These are phyloP conservation scores for Hirsutella thompsonii DNA, from an alignment of 2,329 filamentous ascomycete genomes.

Conservation along the genomic window DNA sequence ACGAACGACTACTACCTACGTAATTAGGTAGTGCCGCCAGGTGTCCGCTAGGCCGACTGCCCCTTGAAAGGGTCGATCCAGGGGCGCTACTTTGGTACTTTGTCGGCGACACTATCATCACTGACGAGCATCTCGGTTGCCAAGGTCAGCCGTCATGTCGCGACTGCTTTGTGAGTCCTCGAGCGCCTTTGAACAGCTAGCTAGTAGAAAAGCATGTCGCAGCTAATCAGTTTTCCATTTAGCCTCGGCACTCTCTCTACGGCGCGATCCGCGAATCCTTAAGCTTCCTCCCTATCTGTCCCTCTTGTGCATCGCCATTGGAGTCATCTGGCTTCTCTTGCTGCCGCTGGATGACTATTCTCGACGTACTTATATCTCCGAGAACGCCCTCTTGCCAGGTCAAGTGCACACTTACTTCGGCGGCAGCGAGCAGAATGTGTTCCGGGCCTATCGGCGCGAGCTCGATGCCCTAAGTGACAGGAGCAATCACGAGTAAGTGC, in stretches of 20 bases:
- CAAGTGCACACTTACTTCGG: slow-evolving; percentile 98
- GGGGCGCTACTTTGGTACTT: too few relatives aligned
- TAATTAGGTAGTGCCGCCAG: too few relatives aligned
- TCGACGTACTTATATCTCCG: slow-evolving; percentile 86
- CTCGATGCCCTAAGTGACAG: slow-evolving; percentile 48
- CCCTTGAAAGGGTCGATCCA: too few relatives aligned
- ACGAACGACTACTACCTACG: too few relatives aligned
- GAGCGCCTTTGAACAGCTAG: too few relatives aligned
- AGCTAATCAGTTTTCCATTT: not conserved
- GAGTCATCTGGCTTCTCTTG: slow-evolving; percentile 79
- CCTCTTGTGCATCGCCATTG: slow-evolving; percentile 69
- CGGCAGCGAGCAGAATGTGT: slow-evolving; percentile 89
- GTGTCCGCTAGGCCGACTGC: too few relatives aligned
- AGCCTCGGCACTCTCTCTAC: slow-evolving; percentile 55
- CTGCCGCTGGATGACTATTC: slow-evolving; percentile 87
- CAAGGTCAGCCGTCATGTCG: slow-evolving; percentile 27
- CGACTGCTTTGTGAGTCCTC: slow-evolving; percentile 37
- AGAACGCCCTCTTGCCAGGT: slow-evolving; percentile 88
- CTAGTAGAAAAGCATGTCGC: too few relatives aligned
- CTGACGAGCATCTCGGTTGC: not conserved
- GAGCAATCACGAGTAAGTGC: slow-evolving; percentile 41
- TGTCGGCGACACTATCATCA: not conserved
- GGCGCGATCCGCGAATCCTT: slow-evolving; percentile 68
- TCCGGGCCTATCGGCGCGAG: slow-evolving; percentile 81
- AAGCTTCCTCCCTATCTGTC: slow-evolving; percentile 83